These are phyloP conservation scores for Leucocoprinus sp. DNA, from an alignment of 768 basidiomycete genomes.

Conservation along the genomic window DNA sequence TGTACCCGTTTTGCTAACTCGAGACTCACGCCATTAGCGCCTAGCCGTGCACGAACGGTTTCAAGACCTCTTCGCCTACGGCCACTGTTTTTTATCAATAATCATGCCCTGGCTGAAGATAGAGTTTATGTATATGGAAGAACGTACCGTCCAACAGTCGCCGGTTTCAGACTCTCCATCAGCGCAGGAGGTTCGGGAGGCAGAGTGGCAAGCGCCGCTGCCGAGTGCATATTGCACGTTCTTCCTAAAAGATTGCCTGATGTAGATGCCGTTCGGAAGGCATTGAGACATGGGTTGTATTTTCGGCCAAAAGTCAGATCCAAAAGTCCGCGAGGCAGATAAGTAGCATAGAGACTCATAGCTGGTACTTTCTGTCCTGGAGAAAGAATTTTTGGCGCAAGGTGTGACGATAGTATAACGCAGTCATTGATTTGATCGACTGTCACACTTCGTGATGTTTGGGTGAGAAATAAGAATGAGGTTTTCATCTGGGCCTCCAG, in stretches of 20 bases:
- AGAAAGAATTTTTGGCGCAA: too few relatives aligned
- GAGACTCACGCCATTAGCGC: background rate
- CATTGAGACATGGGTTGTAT: background rate
- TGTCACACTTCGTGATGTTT: too few relatives aligned
- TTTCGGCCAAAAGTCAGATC: slow-evolving; percentile 1
- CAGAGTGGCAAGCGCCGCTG: background rate
- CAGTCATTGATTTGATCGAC: too few relatives aligned
- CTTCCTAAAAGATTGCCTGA: background rate
- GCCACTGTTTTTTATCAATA: background rate
- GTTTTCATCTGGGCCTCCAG: too few relatives aligned
- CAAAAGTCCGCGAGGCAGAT: slow-evolving; percentile 1
- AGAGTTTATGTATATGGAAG: too few relatives aligned
- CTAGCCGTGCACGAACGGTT: background rate
- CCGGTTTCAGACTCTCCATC: background rate
- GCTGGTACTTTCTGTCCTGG: background rate
- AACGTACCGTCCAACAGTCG: background rate
- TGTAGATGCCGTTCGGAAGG: background rate
- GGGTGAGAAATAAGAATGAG: too few relatives aligned
- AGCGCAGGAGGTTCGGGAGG: background rate
- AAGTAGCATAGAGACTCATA: background rate
- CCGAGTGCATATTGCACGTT: background rate
- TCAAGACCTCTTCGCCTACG: slow-evolving; percentile 2
- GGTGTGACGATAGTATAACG: too few relatives aligned
- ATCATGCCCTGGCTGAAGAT: background rate
- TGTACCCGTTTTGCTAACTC: slow-evolving; percentile 13